These are phyloP conservation scores for Cryptosporidium sp. DNA, from an alignment of 169 alveolate species.

Conservation along the genomic window DNA sequence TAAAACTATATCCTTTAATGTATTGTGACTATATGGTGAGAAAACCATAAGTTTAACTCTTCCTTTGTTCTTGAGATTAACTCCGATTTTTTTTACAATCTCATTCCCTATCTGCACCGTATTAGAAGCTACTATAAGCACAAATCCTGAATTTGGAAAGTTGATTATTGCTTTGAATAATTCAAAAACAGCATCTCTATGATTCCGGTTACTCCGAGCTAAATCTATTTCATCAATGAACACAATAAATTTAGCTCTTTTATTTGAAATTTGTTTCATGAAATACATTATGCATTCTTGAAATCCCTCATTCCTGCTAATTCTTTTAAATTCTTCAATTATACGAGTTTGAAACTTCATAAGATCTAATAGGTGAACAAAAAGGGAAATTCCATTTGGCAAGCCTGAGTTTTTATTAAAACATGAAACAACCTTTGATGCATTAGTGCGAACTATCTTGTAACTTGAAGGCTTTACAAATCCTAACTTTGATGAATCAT, in stretches of 20 bases:
- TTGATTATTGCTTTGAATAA: slow-evolving; percentile 38
- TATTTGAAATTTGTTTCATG: slow-evolving; percentile 16
- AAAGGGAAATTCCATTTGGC: not conserved
- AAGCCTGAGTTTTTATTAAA: not conserved
- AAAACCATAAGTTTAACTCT: slow-evolving; percentile 55
- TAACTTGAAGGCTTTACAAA: slow-evolving; percentile 16
- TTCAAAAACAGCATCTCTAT: slow-evolving; percentile 11
- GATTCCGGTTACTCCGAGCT: not conserved
- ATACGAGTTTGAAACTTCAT: slow-evolving; percentile 28
- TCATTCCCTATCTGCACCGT: slow-evolving; percentile 47
- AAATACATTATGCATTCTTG: slow-evolving; percentile 27
- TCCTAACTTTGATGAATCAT: slow-evolving; percentile 1
- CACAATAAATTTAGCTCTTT: slow-evolving; percentile 15
- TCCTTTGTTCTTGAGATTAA: slow-evolving; percentile 7
- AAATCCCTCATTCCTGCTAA: slow-evolving; percentile 18
- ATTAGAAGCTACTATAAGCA: slow-evolving; percentile 31
- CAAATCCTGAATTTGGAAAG: slow-evolving; percentile 27
- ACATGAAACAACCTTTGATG: slow-evolving; percentile 51
- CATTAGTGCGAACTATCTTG: slow-evolving; percentile 42
- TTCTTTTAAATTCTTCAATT: slow-evolving; percentile 44
- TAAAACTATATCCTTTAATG: slow-evolving; percentile 45
- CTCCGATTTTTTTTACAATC: slow-evolving; percentile 12
- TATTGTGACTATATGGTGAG: slow-evolving; percentile 55
- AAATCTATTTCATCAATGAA: slow-evolving; percentile 68
- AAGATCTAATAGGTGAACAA: slow-evolving; percentile 1